Evolutionary conservation across 2,329 filamentous ascomycete species (phyloP).

Genomic region (Cercospora sesami): DNA sequence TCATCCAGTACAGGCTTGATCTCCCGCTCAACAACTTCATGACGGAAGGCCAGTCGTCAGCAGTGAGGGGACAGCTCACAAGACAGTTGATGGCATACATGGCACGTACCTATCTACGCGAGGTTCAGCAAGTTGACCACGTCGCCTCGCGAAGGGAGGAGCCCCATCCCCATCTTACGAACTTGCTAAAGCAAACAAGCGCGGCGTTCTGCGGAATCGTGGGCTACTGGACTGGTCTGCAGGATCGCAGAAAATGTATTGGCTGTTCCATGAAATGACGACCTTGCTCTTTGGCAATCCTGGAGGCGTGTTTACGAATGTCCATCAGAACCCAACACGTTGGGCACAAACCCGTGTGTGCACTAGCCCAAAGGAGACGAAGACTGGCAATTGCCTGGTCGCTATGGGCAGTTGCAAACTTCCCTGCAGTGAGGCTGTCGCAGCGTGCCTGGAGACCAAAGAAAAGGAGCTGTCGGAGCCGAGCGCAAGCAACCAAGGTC

Average conservation of each 20-base stretch:
- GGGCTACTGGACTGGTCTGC: background rate
- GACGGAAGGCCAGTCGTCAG: background rate
- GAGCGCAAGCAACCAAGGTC: background rate
- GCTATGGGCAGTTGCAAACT: background rate
- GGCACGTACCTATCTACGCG: background rate
- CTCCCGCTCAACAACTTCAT: background rate
- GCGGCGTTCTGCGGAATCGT: background rate
- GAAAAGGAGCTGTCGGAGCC: background rate
- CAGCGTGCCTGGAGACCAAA: background rate
- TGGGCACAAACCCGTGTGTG: background rate
- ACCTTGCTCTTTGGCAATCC: background rate
- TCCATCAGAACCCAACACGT: background rate
- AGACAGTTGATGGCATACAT: background rate
- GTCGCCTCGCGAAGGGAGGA: background rate
- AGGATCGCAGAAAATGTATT: background rate
- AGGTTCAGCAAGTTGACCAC: background rate
- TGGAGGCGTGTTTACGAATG: background rate
- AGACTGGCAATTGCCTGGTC: background rate
- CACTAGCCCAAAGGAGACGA: background rate
- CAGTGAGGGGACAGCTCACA: background rate
- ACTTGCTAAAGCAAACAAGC: background rate
- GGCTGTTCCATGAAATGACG: background rate
- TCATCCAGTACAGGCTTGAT: background rate
- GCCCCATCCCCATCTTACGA: background rate
- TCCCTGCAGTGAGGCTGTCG: slow-evolving; percentile 2